Conservation (phyloP, 352 stramenopile species). For the Phytophthora capsici region DNA sequence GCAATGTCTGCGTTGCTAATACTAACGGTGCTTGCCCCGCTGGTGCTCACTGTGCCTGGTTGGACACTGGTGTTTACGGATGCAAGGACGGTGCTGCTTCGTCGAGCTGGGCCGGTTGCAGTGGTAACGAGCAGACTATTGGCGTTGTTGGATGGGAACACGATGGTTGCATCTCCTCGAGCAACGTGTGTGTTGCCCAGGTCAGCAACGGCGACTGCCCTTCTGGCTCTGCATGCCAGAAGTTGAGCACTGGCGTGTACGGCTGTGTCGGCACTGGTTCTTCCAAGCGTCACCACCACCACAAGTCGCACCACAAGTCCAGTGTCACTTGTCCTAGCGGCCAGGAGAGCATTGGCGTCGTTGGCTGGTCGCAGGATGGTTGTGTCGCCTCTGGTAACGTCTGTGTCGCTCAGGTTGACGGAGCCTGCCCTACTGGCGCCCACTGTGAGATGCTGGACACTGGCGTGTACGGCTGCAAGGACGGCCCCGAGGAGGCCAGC, state of each 20-base stretch:
- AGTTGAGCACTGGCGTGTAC: slow-evolving; percentile 39
- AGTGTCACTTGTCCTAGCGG: slow-evolving; percentile 17
- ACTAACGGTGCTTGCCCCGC: slow-evolving; percentile 21
- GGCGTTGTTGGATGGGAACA: slow-evolving; percentile 29
- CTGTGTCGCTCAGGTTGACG: slow-evolving; percentile 24
- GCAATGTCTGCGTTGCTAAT: slow-evolving; percentile 30
- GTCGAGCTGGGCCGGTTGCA: slow-evolving; percentile 14
- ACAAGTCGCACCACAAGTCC: slow-evolving; percentile 14
- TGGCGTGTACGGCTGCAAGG: slow-evolving; percentile 32
- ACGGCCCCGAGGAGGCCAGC: slow-evolving; percentile 7
- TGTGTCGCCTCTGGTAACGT: slow-evolving; percentile 7
- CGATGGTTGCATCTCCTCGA: slow-evolving; percentile 22
- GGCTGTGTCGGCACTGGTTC: slow-evolving; percentile 24
- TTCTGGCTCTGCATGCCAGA: slow-evolving; percentile 24
- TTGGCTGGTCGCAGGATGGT: slow-evolving; percentile 12
- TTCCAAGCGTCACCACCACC: slow-evolving; percentile 13
- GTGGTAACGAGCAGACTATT: slow-evolving; percentile 20
- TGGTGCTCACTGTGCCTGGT: slow-evolving; percentile 32
- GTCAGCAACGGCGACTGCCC: slow-evolving; percentile 28
- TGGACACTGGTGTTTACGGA: slow-evolving; percentile 35
- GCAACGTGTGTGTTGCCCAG: slow-evolving; percentile 27
- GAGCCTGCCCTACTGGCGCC: slow-evolving; percentile 21
- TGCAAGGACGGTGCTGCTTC: slow-evolving; percentile 18
- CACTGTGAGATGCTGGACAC: slow-evolving; percentile 34
- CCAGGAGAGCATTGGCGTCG: slow-evolving; percentile 29